phyloP scores from a whole-genome alignment of 345 rosid species.

The Citropsis articulata region DNA sequence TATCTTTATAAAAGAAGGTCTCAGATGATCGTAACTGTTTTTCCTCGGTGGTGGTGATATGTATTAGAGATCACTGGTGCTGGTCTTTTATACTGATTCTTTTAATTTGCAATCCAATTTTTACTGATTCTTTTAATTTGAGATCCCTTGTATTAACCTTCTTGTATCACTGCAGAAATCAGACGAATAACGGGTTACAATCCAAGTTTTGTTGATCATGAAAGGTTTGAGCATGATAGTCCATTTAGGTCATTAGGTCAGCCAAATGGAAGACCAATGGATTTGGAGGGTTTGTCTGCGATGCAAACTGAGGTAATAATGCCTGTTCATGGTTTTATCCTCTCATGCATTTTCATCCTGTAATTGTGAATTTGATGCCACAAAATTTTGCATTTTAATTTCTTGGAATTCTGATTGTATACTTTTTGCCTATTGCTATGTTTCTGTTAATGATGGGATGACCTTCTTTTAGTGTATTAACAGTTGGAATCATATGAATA shows the following conservation, averaged over 20 bases:
- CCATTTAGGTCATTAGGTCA: slow-evolving; percentile 76
- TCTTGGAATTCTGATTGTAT: not conserved
- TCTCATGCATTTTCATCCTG: not conserved
- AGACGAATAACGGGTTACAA: slow-evolving; percentile 49
- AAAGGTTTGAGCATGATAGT: slow-evolving; percentile 80
- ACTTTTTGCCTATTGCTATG: not conserved
- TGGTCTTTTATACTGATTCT: not conserved
- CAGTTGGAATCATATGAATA: not conserved
- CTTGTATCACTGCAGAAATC: slow-evolving; percentile 55
- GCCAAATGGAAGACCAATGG: slow-evolving; percentile 68
- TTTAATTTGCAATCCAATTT: not conserved
- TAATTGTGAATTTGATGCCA: not conserved
- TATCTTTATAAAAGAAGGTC: not conserved
- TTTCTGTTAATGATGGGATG: not conserved
- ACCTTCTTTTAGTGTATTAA: not conserved
- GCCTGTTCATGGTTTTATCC: slow-evolving; percentile 1
- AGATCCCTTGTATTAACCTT: not conserved
- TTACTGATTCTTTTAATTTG: too few species aligned
- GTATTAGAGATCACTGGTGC: not conserved
- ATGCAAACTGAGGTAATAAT: slow-evolving; percentile 83
- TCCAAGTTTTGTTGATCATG: slow-evolving; percentile 61
- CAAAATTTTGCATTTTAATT: not conserved
- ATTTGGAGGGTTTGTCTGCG: slow-evolving; percentile 70
- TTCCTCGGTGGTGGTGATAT: not conserved
- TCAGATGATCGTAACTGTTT: not conserved